These are phyloP conservation scores for Microglena sp. DNA, from an alignment of 139 green algal species.

Conservation along the genomic window DNA sequence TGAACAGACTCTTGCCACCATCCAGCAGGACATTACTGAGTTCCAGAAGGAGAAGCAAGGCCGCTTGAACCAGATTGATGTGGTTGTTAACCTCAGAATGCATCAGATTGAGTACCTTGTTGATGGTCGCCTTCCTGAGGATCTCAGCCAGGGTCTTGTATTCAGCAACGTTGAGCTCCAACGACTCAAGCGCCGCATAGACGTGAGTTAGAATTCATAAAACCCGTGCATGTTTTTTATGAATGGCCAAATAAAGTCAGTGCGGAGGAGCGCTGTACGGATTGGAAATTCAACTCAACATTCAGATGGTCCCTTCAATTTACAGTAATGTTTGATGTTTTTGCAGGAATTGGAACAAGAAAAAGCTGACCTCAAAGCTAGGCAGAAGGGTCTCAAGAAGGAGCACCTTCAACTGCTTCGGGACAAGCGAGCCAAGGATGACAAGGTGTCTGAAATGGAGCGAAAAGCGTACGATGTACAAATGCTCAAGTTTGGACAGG, in stretches of 20 bases:
- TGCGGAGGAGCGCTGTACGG: neutral
- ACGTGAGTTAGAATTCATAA: constrained; percentile 26
- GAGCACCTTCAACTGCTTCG: constrained; percentile 48
- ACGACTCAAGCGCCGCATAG: constrained; percentile 41
- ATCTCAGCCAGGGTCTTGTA: constrained; percentile 49
- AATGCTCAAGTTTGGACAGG: constrained; percentile 72
- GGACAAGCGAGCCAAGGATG: constrained; percentile 52
- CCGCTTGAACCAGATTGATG: constrained; percentile 61
- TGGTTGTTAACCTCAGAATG: constrained; percentile 46
- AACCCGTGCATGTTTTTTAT: neutral
- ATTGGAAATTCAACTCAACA: no score
- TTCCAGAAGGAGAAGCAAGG: constrained; percentile 82
- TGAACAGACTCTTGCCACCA: constrained; percentile 46
- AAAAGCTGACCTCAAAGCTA: constrained; percentile 39
- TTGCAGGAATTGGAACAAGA: constrained; percentile 24
- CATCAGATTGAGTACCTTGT: constrained; percentile 56
- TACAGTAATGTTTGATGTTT: no score
- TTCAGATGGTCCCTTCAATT: neutral
- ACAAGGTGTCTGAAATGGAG: constrained; percentile 50
- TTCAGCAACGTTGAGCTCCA: constrained; percentile 52
- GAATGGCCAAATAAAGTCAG: neutral
- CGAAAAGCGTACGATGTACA: constrained; percentile 52
- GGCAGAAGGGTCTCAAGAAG: constrained; percentile 49
- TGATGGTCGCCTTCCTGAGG: constrained; percentile 42
- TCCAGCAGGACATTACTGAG: constrained; percentile 54